Percentiles rank a stretch among this genome's conserved stretches.
Conservation (phyloP, 2,329 filamentous ascomycete genomes). For the Trichoderma cornu-damae region DNA sequence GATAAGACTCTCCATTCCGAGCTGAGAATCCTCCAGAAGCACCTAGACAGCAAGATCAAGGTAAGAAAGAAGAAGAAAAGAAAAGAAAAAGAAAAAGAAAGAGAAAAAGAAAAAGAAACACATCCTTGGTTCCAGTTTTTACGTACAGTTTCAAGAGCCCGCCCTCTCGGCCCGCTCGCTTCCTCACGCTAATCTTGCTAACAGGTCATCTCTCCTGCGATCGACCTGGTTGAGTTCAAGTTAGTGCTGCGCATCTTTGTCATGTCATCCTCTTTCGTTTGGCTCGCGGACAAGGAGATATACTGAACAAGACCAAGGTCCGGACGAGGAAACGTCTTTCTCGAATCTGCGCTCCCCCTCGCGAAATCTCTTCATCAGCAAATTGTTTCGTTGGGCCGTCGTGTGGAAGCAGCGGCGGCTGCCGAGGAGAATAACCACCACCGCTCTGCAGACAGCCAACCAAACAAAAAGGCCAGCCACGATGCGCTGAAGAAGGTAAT, state of each 20-base stretch:
- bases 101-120: too few species aligned
- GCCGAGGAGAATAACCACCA: constrained; percentile 50
- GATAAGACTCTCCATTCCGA: constrained; percentile 63
- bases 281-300: not conserved
- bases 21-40: constrained; percentile 64
- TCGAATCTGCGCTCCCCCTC: constrained; percentile 79
- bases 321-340: constrained; percentile 50
- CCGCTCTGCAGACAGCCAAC: constrained; percentile 36
- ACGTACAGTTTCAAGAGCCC: not conserved
- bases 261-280: not conserved
- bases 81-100: too few species aligned
- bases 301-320: constrained; percentile 36
- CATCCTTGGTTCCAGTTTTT: not conserved
- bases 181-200: not conserved
- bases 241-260: constrained; percentile 34
- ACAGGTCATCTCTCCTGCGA: constrained; percentile 83
- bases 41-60: constrained; percentile 80
- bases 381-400: constrained; percentile 72
- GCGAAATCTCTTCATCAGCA: constrained; percentile 79
- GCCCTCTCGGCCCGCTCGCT: not conserved
- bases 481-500: constrained; percentile 66
- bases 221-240: constrained; percentile 90
- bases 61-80: too few species aligned
- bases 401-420: constrained; percentile 64
- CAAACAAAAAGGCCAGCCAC: constrained; percentile 39